Evolutionary conservation across 345 rosid species (phyloP), one percentile per base, ranked within the genome.

Genomic region (Arabis hirsuta): DNA sequence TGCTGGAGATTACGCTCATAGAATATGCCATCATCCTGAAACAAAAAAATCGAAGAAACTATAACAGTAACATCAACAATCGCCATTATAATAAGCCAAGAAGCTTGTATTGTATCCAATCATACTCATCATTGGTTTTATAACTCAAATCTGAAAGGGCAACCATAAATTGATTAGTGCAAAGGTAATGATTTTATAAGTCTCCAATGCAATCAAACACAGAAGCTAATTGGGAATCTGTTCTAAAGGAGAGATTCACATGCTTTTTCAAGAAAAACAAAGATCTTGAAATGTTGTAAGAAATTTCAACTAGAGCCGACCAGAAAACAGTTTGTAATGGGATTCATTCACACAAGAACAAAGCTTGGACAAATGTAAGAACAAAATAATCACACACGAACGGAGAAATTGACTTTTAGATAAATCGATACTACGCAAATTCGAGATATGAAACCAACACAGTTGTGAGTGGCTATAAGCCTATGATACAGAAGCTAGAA

Each of bases 1-100:
- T 74, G 14, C 69, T 47, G 2, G 80, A 61, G 59, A 78, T 74
- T 56, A 77, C 78, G 71, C 78, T 77, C 68, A 73, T 27, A 11
- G 81, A 78, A 74, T 65, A 75, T 34, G 87, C 85, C 90, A 82
- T 16, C 16, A 16, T 91, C 59, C 63, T 74, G 63, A 51, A 51
- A 74, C 47, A 73, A 13, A 8, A 16, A 16, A 6, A 13, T 32
- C 29, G 3, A 71, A 8, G 7, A 71, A 38, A 69, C 4, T 39
- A 32, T 34, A 62, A 44, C n/a, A 38, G 10, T 1, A 43, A 55
- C 0, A 5, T n/a, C 14, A 45, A 27, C 26, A 56, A 36, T 34
- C 3, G 10, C 11, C 41, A 36, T 36, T 36, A 36, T 36, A 5
- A 32, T 32, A 32, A 32, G 36, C 36, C 36, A 32, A 32, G 36